These are phyloP conservation scores for Penicillium sp. DNA, from an alignment of 2,329 filamentous ascomycete species.

Conservation along the genomic window DNA sequence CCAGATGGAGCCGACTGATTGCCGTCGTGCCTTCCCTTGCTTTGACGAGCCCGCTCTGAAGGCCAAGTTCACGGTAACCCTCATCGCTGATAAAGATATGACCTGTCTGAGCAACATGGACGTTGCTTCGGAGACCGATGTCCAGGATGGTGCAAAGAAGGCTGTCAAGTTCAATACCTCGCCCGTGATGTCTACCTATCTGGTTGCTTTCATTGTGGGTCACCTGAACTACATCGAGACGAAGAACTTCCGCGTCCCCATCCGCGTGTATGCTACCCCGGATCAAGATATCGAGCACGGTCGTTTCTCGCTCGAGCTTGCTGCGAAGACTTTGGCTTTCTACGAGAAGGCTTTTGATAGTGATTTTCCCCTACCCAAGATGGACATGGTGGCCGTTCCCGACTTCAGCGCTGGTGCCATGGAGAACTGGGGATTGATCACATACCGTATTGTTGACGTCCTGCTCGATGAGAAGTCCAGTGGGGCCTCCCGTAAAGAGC, in stretches of 20 bases:
- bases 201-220: conserved; percentile 90
- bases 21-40: conserved; percentile 88
- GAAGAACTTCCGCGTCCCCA: conserved; percentile 84
- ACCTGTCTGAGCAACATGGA: conserved; percentile 98
- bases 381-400: conserved; percentile 95
- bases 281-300: conserved; percentile 90
- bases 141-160: conserved; percentile 73
- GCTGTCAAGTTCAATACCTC: conserved; percentile 90
- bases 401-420: conserved; percentile 96
- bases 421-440: conserved; percentile 98
- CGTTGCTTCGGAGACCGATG: conserved; percentile 75
- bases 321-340: conserved; percentile 85
- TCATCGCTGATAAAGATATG: conserved; percentile 86
- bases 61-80: conserved; percentile 86
- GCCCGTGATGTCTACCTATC: conserved; percentile 93
- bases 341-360: conserved; percentile 95
- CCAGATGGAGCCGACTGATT: conserved; percentile 97
- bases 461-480: conserved; percentile 90
- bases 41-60: conserved; percentile 96
- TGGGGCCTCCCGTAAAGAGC: conserved; percentile 85
- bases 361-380: conserved; percentile 85
- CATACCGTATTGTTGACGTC: conserved; percentile 89
- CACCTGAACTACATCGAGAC: conserved; percentile 94
- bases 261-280: conserved; percentile 90
- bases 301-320: conserved; percentile 85